Evolutionary conservation across 2,329 filamentous ascomycete species (phyloP), one percentile per base, ranked within the genome.

Genomic region (Ilyonectria robusta): DNA sequence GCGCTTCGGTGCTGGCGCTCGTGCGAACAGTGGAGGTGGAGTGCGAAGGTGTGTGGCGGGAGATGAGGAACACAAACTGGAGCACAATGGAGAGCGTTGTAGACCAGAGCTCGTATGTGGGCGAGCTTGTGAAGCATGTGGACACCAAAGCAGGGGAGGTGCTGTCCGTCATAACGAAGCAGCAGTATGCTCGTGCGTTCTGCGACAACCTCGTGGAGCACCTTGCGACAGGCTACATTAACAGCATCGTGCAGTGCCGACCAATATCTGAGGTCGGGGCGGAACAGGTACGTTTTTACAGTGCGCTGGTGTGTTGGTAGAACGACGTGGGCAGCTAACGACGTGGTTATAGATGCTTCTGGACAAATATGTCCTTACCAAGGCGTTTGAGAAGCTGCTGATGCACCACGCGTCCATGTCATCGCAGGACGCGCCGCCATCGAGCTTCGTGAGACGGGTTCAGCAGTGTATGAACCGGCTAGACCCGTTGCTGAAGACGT

Each of bases 31-130:
- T 97, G 5, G 95, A 97, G 78, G 80, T 91, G 1, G 92, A 92
- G 59, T 92, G 94, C 74, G 95, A 98, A 71, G 89, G 92, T 0
- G 91, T 92, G 17, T 99, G 95, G 96, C 90, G 95, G 63, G 96
- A 98, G 83, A 99, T 99, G 96, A 92, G 92, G 70, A 97, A 98
- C 78, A 97, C 93, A 0, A 93, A 95, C 55, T 99, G 96, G 96
- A 93, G 92, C 79, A 94, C 93, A 70, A 93, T 99, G 85, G 96
- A 98, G 74, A 93, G 88, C 66, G 96, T 97, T 4, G 94, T 94
- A 50, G 96, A 99, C 79, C 94, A 98, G 78, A 98, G 94, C 81
- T 91, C 93, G 0, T 99, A 98, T 75, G 94, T 98, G 29, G 89
- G 90, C 9, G 94, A 97, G 79, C 85, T 99, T 3, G 82, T 97